Conservation (phyloP, 108 stramenopile genomes). For the Nitzschia sp. region DNA sequence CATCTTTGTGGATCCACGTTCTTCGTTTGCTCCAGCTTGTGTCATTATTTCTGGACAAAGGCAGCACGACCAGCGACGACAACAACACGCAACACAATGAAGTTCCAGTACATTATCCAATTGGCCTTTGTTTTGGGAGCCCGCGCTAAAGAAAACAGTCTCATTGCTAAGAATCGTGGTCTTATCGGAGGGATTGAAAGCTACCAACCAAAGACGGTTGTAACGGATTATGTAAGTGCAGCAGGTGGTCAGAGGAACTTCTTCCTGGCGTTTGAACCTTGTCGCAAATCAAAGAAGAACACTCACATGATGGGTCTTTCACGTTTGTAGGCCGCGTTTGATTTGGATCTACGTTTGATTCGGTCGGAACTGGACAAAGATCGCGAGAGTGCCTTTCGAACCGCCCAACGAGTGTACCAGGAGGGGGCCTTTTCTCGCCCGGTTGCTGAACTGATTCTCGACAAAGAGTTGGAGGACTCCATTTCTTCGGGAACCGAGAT, state of each 20-base stretch:
- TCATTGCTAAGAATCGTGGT: too few relatives aligned
- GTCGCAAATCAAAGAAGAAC: neutral
- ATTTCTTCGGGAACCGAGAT: neutral
- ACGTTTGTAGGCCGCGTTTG: constrained; percentile 11
- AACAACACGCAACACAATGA: too few relatives aligned
- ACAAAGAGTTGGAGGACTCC: neutral
- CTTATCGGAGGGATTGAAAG: neutral
- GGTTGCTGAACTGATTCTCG: constrained; percentile 40
- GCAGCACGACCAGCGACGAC: too few relatives aligned
- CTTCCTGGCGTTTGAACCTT: too few relatives aligned
- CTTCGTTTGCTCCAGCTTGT: too few relatives aligned
- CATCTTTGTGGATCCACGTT: too few relatives aligned
- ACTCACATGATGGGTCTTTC: neutral
- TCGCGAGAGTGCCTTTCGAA: neutral
- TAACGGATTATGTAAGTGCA: constrained; percentile 14
- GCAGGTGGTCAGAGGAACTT: too few relatives aligned
- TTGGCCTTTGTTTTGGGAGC: too few relatives aligned
- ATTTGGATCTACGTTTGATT: neutral
- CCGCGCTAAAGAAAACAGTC: too few relatives aligned
- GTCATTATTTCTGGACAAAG: too few relatives aligned
- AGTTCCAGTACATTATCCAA: too few relatives aligned
- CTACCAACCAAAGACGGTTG: neutral
- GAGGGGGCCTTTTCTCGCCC: constrained; percentile 59
- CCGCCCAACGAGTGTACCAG: constrained; percentile 37
- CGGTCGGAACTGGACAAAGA: neutral